Evolutionary conservation across 805 yeast genomes (phyloP), one percentile per base, ranked within the genome.

Genomic region (Saccharomycopsis sp.): DNA sequence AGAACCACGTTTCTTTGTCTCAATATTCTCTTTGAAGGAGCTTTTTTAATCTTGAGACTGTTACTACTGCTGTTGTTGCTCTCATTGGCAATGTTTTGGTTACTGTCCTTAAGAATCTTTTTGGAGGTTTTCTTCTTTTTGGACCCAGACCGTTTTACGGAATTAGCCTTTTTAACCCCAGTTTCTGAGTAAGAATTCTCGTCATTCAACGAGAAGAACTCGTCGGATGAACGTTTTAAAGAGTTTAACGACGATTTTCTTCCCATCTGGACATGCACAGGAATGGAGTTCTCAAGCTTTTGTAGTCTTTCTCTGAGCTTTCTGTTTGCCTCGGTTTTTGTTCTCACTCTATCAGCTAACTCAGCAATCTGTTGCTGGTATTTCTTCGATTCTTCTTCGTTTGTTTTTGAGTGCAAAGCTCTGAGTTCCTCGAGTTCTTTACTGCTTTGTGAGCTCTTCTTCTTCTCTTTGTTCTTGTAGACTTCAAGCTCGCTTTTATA

Each of bases 321-420:
- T 23, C 41, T 53, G 41, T 52, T 57, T 15, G 35, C 55, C 52
- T 58, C 61, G 17, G 58, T 51, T 35, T 57, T 51, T 2, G 57
- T 38, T 55, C 58, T 53, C 14, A 59, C 47, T 51, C 49, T 60
- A 41, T 56, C 63, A 17, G 55, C 23, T 22, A 58, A 52, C 8
- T 20, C 19, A 15, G 55, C 12, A 19, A 56, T 50, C 17, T 56
- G 52, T 15, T n/a, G 5, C 29, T 58, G 56, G 41, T 56, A 58
- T 38, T 53, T 53, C 35, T 51, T 20, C 14, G 54, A n/a, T 14
- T 24, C 49, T 50, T 22, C 24, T 3, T 51, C 58, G 35, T 56
- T 29, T 42, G 41, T 50, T 17, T 41, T 29, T 12, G 34, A 2
- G 35, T 38, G 41, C n/a, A 50, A 15, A 7, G 52, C 52, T 42